Conservation (phyloP, 148 eudicot species). For the Nyssa sinensis region DNA sequence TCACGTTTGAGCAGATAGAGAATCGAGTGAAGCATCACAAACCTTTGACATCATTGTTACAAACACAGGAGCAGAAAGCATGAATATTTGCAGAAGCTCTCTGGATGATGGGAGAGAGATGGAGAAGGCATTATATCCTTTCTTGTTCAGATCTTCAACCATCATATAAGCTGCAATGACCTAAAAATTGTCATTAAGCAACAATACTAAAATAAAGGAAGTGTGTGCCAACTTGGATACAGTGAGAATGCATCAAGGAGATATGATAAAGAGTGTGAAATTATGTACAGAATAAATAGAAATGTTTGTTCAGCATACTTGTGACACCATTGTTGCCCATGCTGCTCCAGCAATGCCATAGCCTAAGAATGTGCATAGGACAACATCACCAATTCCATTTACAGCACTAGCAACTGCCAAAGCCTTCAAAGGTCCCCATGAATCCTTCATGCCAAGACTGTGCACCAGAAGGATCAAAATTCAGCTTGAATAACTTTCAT, state of each 20-base stretch:
- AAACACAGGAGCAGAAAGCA: slow-evolving; percentile 87
- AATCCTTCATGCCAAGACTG: slow-evolving; percentile 99
- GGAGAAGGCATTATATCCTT: slow-evolving; percentile 80
- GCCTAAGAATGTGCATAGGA: slow-evolving; percentile 65
- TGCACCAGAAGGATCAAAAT: slow-evolving; percentile 13
- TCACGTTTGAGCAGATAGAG: neutral
- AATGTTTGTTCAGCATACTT: slow-evolving; percentile 39
- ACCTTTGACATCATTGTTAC: slow-evolving; percentile 91
- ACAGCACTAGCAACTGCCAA: slow-evolving; percentile 79
- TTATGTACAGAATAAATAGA: neutral
- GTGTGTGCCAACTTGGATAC: neutral
- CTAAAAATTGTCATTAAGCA: slow-evolving; percentile 31
- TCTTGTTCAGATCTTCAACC: slow-evolving; percentile 69
- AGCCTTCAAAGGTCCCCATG: slow-evolving; percentile 98
- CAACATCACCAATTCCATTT: slow-evolving; percentile 74
- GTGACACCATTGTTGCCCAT: slow-evolving; percentile 94
- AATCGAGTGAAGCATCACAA: slow-evolving; percentile 17
- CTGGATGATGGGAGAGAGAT: slow-evolving; percentile 50
- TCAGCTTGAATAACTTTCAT: neutral
- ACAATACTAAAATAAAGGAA: neutral
- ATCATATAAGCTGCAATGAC: slow-evolving; percentile 87
- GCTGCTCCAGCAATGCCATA: slow-evolving; percentile 98
- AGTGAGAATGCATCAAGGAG: neutral
- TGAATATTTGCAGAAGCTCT: slow-evolving; percentile 68
- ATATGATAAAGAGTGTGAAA: neutral